phyloP scores from a whole-genome alignment of 495 filamentous ascomycete genomes.

The Annulohypoxylon bovei region DNA sequence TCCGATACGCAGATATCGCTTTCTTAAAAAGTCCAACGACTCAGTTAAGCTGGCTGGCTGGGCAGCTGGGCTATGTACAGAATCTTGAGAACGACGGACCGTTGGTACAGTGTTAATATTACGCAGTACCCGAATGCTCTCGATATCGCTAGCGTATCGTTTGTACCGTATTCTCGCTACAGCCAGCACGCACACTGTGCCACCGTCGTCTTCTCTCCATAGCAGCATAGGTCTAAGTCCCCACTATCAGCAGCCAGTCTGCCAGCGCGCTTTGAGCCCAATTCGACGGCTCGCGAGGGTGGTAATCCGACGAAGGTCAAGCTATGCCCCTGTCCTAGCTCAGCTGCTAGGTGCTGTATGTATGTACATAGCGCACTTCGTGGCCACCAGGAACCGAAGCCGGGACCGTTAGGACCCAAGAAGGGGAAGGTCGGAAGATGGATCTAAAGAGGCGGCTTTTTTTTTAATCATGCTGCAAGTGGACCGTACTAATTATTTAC shows the following conservation, averaged over 20 bases:
- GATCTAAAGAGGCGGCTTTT: slow-evolving; percentile 13
- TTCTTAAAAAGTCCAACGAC: slow-evolving; percentile 11
- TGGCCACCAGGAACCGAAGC: slow-evolving; percentile 38
- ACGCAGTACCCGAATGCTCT: slow-evolving; percentile 10
- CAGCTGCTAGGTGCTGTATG: too few relatives aligned
- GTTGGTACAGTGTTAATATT: slow-evolving; percentile 17
- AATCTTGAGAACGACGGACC: slow-evolving; percentile 19
- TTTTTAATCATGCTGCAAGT: slow-evolving; percentile 4
- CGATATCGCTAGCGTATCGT: neutral
- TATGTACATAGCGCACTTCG: slow-evolving; percentile 14
- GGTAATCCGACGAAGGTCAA: slow-evolving; percentile 37
- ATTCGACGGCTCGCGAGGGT: slow-evolving; percentile 41
- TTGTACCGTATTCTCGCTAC: neutral
- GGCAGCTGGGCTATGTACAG: slow-evolving; percentile 8
- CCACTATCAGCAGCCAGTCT: slow-evolving; percentile 23
- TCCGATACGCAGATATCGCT: neutral
- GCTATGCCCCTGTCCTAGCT: slow-evolving; percentile 22
- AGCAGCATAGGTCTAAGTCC: neutral
- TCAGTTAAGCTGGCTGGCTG: slow-evolving; percentile 13
- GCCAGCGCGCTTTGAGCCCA: slow-evolving; percentile 29
- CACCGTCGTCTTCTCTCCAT: neutral
- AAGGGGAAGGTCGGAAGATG: slow-evolving; percentile 37
- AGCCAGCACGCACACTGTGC: slow-evolving; percentile 22
- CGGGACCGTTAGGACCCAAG: slow-evolving; percentile 22
- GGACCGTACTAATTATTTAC: neutral